Evolutionary conservation across 257 asterid species (phyloP).

Genomic region (Primulina huaijiensis): DNA sequence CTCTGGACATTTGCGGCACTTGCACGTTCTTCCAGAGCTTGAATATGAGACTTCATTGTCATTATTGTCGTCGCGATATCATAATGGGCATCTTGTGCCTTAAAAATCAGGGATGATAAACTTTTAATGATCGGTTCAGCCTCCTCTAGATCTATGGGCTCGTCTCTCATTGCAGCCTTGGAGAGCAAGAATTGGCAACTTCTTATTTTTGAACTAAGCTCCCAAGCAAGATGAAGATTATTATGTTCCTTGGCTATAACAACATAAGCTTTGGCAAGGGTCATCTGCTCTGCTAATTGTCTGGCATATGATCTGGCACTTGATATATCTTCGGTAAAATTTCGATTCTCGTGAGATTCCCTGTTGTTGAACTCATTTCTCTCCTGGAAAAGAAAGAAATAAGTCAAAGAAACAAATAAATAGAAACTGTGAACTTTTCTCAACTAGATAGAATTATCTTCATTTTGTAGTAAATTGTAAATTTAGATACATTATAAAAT

Average conservation of each 20-base stretch:
- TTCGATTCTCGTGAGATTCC: neutral
- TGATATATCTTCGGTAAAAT: conserved; percentile 40
- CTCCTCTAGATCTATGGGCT: conserved; percentile 42
- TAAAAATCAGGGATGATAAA: conserved; percentile 45
- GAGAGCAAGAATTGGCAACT: conserved; percentile 45
- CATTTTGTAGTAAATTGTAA: neutral
- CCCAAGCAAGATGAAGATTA: conserved; percentile 52
- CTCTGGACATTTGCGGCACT: conserved; percentile 41
- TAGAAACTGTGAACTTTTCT: neutral
- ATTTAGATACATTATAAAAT: neutral
- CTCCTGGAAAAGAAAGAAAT: neutral
- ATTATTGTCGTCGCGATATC: conserved; percentile 49
- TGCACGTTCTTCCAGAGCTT: conserved; percentile 47
- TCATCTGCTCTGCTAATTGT: conserved; percentile 47
- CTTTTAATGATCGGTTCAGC: conserved; percentile 41
- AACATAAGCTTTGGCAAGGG: conserved; percentile 46
- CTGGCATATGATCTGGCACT: conserved; percentile 42
- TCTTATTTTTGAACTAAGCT: conserved; percentile 46
- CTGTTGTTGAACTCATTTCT: neutral
- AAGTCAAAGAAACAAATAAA: neutral
- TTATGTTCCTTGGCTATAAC: conserved; percentile 48
- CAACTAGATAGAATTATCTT: neutral
- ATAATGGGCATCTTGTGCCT: conserved; percentile 47
- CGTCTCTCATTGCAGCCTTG: conserved; percentile 41
- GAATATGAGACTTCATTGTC: conserved; percentile 47